Conservation (phyloP, 177 flowering plant genomes). For the Vitis hybrid region DNA sequence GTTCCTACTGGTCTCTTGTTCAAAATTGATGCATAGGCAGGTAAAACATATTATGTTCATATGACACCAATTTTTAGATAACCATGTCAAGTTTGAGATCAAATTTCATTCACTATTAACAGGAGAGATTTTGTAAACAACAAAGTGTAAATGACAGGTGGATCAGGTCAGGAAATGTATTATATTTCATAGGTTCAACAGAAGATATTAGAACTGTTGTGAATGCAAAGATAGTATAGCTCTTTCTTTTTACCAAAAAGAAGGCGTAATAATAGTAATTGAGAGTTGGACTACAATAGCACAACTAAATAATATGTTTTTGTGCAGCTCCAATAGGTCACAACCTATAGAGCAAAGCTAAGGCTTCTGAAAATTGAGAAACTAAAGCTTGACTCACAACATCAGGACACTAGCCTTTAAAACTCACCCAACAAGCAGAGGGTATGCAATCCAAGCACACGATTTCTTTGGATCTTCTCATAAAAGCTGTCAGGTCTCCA, state of each 20-base stretch:
- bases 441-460: constrained; percentile 77
- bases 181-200: background rate
- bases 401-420: background rate
- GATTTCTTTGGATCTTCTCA: constrained; percentile 75
- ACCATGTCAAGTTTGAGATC: too few relatives aligned
- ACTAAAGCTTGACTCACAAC: background rate
- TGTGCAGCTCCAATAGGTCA: background rate
- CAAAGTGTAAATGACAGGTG: background rate
- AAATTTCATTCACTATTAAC: too few relatives aligned
- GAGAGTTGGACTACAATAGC: too few relatives aligned
- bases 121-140: background rate
- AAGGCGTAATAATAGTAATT: background rate
- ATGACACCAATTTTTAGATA: too few relatives aligned
- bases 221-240: background rate
- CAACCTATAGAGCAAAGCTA: constrained; percentile 1
- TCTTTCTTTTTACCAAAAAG: background rate
- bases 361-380: background rate
- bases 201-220: background rate
- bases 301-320: too few relatives aligned
- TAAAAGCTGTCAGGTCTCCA: constrained; percentile 98
- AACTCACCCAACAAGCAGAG: constrained; percentile 85
- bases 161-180: too few relatives aligned
- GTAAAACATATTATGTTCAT: too few relatives aligned
- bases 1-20: too few relatives aligned
- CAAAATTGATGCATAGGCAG: too few relatives aligned